Base-by-base conservation (phyloP, 345 rosid species). In the Kandelia obovata region DNA sequence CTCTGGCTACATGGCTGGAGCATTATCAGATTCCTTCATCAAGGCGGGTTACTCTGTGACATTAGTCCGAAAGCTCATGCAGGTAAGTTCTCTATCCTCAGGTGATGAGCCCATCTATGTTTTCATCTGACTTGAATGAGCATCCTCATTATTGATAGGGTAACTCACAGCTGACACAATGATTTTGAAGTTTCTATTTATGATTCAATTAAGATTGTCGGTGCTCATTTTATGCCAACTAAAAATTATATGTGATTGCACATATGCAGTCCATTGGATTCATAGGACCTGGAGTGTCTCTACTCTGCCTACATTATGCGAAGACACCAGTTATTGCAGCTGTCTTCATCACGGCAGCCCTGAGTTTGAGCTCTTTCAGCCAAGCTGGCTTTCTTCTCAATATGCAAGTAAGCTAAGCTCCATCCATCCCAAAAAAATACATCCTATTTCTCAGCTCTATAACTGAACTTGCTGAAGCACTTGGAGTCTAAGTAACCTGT, bases 321-420 rank as follows among this genome's bases (percentile, higher is more conserved):
- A 84, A 85, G 63, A 81, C 99, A 32, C 97, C 97, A 21, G 68
- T 70, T 39, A 26, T 71, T 66, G 99, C 99, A 15, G 78, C 93
- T 43, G 62, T 80, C 19, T 70, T 77, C 31, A 87, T 95, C 74
- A 89, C 99, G 9, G 66, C 67, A 53, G 99, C 96, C 25, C 77
- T 95, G 61, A 91, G 97, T 79, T 83, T 89, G 73, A 92, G 99
- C 80, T 89, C 96, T 57, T 91, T 95, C 80, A 95, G 99, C 86
- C 99, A 95, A 82, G 99, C 97, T 5, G 97, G 99, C 20, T 95
- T 88, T 77, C 97, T 91, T 70, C 96, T 95, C 70, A 95, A 92
- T 70, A 92, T 91, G 77, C 99, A 91, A 74, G 99, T 88, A 84
- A 63, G 97, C 59, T 56, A 43, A 43, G 19, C 79, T 73, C 34